Evolutionary conservation across 2,329 filamentous ascomycete species (phyloP), one percentile per base, ranked within the genome.

Genomic region (Penicillium sp.): DNA sequence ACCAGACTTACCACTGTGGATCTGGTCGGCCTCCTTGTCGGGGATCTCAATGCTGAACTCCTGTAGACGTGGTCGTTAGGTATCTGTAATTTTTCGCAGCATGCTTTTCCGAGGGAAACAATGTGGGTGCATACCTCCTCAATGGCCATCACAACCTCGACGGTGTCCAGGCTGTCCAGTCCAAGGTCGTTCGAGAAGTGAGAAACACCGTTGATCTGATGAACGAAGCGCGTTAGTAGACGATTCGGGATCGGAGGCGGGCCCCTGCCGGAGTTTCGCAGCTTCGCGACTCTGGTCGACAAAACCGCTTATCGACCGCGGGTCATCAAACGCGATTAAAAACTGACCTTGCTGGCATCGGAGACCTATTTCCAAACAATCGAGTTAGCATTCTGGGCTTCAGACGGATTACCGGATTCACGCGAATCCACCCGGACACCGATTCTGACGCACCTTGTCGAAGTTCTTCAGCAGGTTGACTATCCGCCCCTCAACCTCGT

Each of bases 91-190:
- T 30, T 26, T 43, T 21, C 24, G 21, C 2, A 24, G n/a, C 17
- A 41, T 40, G 44, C 12, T 55, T 50, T 51, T 26, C 41, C 55
- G 46, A 58, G 49, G 45, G 29, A 55, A 51, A 59, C 46, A 36
- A 39, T 30, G 33, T 1, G 26, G 23, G 33, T 40, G 49, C 65
- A 60, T 78, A 91, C 89, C 87, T 99, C 94, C 84, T 99, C 94
- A 78, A 99, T 97, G 63, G 94, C 94, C 94, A 99, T 99, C 68
- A 99, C 94, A 63, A 99, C 94, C 83, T 99, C 94, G 60, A 99
- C 94, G 59, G 94, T 97, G 76, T 99, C 94, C 76, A 99, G 84
- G 79, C 89, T 95, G 81, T 99, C 94, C 68, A 99, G 82, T 62
- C 92, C 94, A 60, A 99, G 89, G 78, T 99, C 93, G 76, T 97